Evolutionary conservation across 78 protist genomes (phyloP).

Genomic region (Emiliania huxleyi): DNA sequence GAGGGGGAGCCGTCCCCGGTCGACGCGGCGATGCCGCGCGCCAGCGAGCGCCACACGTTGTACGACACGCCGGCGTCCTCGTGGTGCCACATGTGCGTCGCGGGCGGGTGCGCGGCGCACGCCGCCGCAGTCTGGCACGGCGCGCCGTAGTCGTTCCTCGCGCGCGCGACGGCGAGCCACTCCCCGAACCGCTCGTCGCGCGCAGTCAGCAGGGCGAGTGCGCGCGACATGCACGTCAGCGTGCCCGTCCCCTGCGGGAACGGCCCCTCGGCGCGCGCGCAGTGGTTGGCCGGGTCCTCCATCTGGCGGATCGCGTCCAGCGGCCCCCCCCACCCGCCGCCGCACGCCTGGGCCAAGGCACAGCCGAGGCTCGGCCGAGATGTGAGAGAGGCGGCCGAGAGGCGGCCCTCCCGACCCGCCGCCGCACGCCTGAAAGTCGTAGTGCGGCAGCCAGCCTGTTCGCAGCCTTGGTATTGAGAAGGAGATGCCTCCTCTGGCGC

Average conservation of each 20-base stretch:
- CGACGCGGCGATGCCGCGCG: background rate
- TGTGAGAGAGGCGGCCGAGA: too few relatives aligned
- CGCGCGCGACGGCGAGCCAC: background rate
- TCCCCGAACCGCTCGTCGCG: background rate
- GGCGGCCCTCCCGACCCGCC: background rate
- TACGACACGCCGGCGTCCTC: conserved; percentile 4
- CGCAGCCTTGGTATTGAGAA: too few relatives aligned
- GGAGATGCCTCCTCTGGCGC: too few relatives aligned
- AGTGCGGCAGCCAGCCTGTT: background rate
- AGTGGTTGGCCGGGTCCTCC: background rate
- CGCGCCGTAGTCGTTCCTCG: background rate
- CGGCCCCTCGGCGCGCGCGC: background rate
- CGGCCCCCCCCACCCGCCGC: too few relatives aligned
- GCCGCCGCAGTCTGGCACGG: background rate
- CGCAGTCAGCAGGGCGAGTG: background rate
- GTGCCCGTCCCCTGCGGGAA: background rate
- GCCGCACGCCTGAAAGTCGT: background rate
- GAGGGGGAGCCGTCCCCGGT: background rate
- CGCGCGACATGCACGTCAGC: background rate
- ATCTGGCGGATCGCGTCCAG: background rate
- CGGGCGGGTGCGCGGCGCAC: background rate
- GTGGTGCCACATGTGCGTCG: background rate
- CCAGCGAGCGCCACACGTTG: background rate
- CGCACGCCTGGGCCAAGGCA: too few relatives aligned
- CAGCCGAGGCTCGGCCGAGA: too few relatives aligned